These are phyloP conservation scores for Gyromitra esculenta DNA, from an alignment of 2,329 filamentous ascomycete species.

Conservation along the genomic window DNA sequence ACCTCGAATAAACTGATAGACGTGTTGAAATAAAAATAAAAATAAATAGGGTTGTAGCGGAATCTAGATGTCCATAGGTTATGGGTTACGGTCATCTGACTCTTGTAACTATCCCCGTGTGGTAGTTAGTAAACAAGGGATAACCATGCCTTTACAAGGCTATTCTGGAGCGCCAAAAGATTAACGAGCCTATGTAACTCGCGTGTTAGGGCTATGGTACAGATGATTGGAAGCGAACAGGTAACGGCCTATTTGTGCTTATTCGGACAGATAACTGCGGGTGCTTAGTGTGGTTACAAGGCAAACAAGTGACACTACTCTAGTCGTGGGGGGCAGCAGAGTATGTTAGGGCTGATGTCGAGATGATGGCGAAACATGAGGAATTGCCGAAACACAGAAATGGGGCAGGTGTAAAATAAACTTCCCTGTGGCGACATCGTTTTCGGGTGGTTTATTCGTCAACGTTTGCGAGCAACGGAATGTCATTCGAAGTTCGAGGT, in stretches of 20 bases:
- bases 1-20: conserved; percentile 1
- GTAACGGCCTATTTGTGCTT: conserved; percentile 16
- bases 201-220: conserved; percentile 3
- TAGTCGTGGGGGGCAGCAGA: conserved; percentile 5
- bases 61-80: conserved; percentile 18
- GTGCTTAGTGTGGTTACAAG: conserved; percentile 17
- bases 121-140: conserved; percentile 21
- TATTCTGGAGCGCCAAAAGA: conserved; percentile 3
- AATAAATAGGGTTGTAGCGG: background rate
- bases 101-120: conserved; percentile 8
- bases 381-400: conserved; percentile 23
- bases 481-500: conserved; percentile 25
- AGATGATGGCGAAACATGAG: conserved; percentile 8
- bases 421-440: conserved; percentile 45
- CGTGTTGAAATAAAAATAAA: background rate
- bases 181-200: conserved; percentile 12
- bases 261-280: conserved; percentile 30
- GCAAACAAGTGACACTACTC: conserved; percentile 6
- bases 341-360: conserved; percentile 19
- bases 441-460: conserved; percentile 43
- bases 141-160: conserved; percentile 19
- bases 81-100: conserved; percentile 33
- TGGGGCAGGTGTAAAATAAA: conserved; percentile 25
- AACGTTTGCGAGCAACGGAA: conserved; percentile 34
- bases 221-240: conserved; percentile 37